Evolutionary conservation across 148 eudicot species (phyloP), one percentile per base, ranked within the genome.

Genomic region (Talinum fruticosum): DNA sequence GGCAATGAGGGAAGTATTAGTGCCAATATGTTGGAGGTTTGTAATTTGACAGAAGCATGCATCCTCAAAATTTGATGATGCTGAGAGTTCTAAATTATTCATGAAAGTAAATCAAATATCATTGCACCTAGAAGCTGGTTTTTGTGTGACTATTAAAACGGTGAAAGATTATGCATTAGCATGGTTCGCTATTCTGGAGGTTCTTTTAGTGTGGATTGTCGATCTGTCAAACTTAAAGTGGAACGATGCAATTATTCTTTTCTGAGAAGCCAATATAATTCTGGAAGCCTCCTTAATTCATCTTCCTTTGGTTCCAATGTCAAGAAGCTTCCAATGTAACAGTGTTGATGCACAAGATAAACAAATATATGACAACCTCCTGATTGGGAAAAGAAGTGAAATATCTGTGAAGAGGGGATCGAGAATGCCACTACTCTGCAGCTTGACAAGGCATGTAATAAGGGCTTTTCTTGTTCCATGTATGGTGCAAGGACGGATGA

Each of bases 121-220:
- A 54, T 24, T 76, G 66, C 30, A 69, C 76, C 54, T n/a, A 59
- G 74, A 41, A 79, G 72, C 67, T 77, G 80, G 59, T 81, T 83
- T 33, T 21, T 21, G 26, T 78, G 87, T 88, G 81, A 36, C 18
- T 84, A 74, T 82, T 84, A 89, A 2, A 86, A 81, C 82, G 81
- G 85, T 81, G 89, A 88, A 86, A 78, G 92, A 81, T 76, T 73
- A 74, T 76, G 75, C 65, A 61, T 66, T 32, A 38, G 32, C 2
- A 45, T 59, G 28, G 70, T 69, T 26, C 68, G 44, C 35, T 75
- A 69, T 64, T 78, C 76, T 76, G 73, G 74, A n/a, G 72, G 73
- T 38, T 61, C 66, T 66, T 71, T 64, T 72, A 51, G 73, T 29
- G 66, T 35, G 18, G 66, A 44, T 75, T 21, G 65, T 37, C 41